These are phyloP conservation scores for Tetramitus jugosus DNA, from an alignment of 208 protist genomes.

Conservation along the genomic window DNA sequence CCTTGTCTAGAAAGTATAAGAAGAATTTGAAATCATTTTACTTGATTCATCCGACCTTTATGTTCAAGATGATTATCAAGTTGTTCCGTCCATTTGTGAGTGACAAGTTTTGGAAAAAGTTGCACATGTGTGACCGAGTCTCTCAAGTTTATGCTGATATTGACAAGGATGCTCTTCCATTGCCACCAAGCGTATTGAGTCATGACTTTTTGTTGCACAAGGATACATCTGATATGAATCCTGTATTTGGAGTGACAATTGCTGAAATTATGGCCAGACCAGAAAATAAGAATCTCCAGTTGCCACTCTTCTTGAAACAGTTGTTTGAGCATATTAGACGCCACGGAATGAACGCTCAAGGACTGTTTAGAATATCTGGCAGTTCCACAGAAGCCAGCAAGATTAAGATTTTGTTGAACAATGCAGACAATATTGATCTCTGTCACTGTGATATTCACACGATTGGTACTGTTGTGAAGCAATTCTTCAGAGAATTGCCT, in stretches of 20 bases:
- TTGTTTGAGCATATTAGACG: neutral
- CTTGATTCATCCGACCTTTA: conserved; percentile 18
- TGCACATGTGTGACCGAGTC: neutral
- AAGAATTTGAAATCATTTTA: conserved; percentile 26
- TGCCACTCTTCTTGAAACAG: neutral
- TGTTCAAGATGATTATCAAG: conserved; percentile 22
- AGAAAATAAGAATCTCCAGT: neutral
- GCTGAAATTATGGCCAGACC: neutral
- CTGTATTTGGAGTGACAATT: neutral
- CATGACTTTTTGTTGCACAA: neutral
- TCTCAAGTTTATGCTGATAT: conserved; percentile 8
- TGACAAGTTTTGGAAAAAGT: conserved; percentile 21
- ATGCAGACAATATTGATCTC: neutral
- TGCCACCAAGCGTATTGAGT: neutral
- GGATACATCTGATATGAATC: neutral
- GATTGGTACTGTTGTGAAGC: neutral
- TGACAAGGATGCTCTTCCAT: neutral
- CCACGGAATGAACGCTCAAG: neutral
- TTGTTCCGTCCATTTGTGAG: conserved; percentile 11
- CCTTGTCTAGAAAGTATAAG: conserved; percentile 24
- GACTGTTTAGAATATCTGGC: conserved; percentile 18
- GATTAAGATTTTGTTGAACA: neutral
- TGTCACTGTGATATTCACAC: neutral
- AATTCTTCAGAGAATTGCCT: conserved; percentile 13
- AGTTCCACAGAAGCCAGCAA: neutral